Evolutionary conservation across 352 stramenopile genomes (phyloP).

Genomic region (Thraustochytrium sp.): DNA sequence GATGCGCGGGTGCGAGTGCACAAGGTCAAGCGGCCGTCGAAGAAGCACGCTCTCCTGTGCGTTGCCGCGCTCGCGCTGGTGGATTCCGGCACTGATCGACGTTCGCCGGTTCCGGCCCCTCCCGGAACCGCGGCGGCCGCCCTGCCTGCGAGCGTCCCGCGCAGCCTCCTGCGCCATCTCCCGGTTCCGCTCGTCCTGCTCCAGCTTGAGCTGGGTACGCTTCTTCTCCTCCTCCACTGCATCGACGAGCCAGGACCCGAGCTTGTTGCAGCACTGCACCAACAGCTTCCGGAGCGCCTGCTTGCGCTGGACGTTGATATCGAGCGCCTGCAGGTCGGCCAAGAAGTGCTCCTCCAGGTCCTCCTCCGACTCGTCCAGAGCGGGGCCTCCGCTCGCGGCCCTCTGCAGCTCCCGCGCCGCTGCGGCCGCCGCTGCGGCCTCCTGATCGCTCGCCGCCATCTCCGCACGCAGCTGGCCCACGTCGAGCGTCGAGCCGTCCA

Average conservation of each 20-base stretch:
- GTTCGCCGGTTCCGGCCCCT: background rate
- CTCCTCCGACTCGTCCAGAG: background rate
- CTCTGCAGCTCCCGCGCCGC: too few relatives aligned
- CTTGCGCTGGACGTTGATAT: background rate
- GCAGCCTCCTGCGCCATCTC: too few relatives aligned
- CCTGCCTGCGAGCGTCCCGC: background rate
- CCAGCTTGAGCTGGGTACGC: background rate
- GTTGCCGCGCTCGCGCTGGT: background rate
- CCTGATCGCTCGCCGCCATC: background rate
- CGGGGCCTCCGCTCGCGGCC: background rate
- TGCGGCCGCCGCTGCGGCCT: background rate
- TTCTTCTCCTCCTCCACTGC: background rate
- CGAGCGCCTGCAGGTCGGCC: slow-evolving; percentile 10
- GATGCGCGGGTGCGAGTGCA: background rate
- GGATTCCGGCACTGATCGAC: slow-evolving; percentile 17
- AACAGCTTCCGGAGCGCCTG: background rate
- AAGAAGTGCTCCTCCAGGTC: background rate
- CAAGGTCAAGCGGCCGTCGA: background rate
- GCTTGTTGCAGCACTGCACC: slow-evolving; percentile 28
- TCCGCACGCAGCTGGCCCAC: slow-evolving; percentile 3
- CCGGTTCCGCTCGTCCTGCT: background rate
- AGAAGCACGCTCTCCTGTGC: background rate
- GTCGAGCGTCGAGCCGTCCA: too few relatives aligned
- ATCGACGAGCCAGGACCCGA: background rate
- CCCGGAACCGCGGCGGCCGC: background rate